A percentile compares a stretch with the other conserved stretches of the same genome.
Evolutionary conservation across 192 early-diverging fungal species (phyloP).

Genomic region (Thoreauomyces humboldtii): DNA sequence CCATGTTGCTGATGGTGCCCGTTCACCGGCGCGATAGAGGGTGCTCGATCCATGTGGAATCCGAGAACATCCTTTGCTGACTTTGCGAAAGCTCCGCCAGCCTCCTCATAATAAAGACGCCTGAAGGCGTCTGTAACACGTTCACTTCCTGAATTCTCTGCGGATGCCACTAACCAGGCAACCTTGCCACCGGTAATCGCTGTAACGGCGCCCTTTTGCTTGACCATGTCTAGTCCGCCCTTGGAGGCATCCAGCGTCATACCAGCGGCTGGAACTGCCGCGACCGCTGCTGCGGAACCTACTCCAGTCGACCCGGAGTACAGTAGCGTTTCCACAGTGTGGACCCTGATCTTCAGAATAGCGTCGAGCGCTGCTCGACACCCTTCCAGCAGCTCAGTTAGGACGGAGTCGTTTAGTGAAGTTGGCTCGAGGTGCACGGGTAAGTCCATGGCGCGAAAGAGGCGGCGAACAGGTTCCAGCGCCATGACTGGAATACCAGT

Average conservation of each 20-base stretch:
- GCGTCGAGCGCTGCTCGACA: conserved; percentile 14
- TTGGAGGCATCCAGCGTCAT: background rate
- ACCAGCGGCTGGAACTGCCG: background rate
- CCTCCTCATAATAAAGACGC: conserved; percentile 14
- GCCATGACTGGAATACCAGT: conserved; percentile 30
- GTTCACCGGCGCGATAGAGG: background rate
- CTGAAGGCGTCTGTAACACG: conserved; percentile 8
- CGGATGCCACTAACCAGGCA: conserved; percentile 33
- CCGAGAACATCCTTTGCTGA: conserved; percentile 11
- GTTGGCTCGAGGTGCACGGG: conserved; percentile 5
- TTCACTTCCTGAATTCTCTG: too few relatives aligned
- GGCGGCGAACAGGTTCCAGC: conserved; percentile 17
- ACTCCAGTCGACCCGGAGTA: too few relatives aligned
- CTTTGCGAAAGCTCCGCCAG: background rate
- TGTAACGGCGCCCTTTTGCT: conserved; percentile 29
- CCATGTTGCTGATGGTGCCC: background rate
- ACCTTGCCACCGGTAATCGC: conserved; percentile 32
- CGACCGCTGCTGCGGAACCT: too few relatives aligned
- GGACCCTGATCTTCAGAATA: conserved; percentile 6
- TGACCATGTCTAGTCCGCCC: conserved; percentile 25
- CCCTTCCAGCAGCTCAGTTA: conserved; percentile 10
- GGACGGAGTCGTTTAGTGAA: conserved; percentile 5
- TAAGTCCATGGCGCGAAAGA: conserved; percentile 23
- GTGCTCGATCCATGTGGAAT: background rate
- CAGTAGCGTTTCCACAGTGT: background rate